A percentile compares a stretch with the other conserved stretches of the same genome.
Evolutionary conservation across 805 yeast genomes (phyloP).

Genomic region (Komagataella pastoris): DNA sequence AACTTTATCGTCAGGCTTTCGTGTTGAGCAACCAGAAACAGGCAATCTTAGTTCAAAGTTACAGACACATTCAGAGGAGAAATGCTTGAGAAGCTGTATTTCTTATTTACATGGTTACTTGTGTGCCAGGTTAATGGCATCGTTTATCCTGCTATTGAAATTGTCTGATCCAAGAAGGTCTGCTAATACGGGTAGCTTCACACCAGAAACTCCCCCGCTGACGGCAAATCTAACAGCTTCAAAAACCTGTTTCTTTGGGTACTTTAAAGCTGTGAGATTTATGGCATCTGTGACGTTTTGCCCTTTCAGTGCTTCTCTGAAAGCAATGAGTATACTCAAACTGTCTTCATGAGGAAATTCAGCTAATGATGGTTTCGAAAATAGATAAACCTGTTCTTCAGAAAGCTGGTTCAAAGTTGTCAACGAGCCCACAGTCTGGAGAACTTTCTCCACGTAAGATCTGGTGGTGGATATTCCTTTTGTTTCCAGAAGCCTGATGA

Average conservation of each 20-base stretch:
- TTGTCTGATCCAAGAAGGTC: constrained; percentile 37
- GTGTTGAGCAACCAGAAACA: constrained; percentile 29
- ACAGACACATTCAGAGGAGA: constrained; percentile 4
- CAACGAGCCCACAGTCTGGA: constrained; percentile 33
- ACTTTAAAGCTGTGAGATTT: constrained; percentile 3
- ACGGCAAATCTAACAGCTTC: constrained; percentile 54
- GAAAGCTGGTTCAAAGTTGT: constrained; percentile 39
- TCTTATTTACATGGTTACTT: background rate
- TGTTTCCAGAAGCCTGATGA: constrained; percentile 9
- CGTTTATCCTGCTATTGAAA: constrained; percentile 13
- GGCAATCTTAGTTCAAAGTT: constrained; percentile 21
- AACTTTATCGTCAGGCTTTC: constrained; percentile 50
- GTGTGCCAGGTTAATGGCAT: background rate
- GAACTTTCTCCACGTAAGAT: constrained; percentile 23
- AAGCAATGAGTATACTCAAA: constrained; percentile 3
- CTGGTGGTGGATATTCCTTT: constrained; percentile 9
- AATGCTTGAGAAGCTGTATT: background rate
- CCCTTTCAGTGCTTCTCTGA: constrained; percentile 1
- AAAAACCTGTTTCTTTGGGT: constrained; percentile 30
- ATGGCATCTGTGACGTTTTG: constrained; percentile 2
- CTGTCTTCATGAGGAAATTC: constrained; percentile 1
- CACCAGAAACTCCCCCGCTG: constrained; percentile 59
- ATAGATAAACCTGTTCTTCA: constrained; percentile 33
- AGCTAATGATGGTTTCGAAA: constrained; percentile 12
- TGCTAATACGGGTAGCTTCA: constrained; percentile 45